Base-by-base conservation (phyloP, 768 basidiomycete genomes). In the Mycena haematopus region DNA sequence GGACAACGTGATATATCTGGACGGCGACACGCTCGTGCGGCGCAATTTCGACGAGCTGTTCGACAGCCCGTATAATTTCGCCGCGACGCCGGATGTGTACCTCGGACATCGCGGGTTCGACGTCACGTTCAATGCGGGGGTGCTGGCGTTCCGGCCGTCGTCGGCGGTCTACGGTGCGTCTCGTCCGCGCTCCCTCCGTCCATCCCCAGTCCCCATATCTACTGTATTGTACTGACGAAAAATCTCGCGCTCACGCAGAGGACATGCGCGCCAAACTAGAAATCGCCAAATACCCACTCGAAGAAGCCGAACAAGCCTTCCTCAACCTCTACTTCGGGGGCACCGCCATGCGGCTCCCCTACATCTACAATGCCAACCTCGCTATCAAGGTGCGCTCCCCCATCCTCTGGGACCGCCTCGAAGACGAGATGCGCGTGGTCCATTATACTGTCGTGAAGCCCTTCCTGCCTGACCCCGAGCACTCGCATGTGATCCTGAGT, bases 271-370 rank as follows among this genome's bases (percentile, higher is more conserved):
- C 66, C 15, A 75, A 78, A 68, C 74, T 83, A 66, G 75, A 74
- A 46, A 74, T 75, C 0, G 79, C 81, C 35, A 68, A 72, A 21
- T 82, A 74, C 63, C 71, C 76, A 6, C 66, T 78, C 10, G 62
- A 74, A 31, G 68, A 78, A 51, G 82, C 82, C 3, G 77, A 79
- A 50, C 78, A 81, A 69, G 77, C 80, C 15, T 84, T 83, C 68
- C 65, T 78, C 24, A 78, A 78, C 60, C 58, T 71, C 21, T 78
- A 76, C 65, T 78, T 74, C 52, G 76, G 72, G 49, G 68, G 71
- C 15, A 72, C 76, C 52, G 69, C 59, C 27, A 61, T 75, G 35
- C 70, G 72, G 6, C 71, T 78, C n/a, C 40, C 40, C 6, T 42
- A 42, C 40, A 42, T 42, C 17, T 42, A 42, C n/a, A 42, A 42